A percentile compares a stretch with the other conserved stretches of the same genome.
These are phyloP conservation scores for Xerophyta viscosa DNA, from an alignment of 106 monocot genomes.

Conservation along the genomic window DNA sequence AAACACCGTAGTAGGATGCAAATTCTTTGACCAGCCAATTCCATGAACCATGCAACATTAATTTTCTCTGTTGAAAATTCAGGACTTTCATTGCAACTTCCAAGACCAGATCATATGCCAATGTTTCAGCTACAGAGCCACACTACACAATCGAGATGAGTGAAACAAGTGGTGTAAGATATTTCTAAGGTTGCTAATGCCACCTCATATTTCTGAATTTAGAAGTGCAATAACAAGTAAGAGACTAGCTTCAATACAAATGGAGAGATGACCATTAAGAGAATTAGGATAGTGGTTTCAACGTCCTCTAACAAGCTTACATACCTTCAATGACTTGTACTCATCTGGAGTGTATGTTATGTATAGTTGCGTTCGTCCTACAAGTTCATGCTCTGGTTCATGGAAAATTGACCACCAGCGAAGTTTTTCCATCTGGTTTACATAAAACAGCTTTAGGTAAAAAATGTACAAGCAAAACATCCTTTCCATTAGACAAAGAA, in stretches of 20 bases:
- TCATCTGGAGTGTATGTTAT: constrained; percentile 68
- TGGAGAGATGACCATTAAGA: too few relatives aligned
- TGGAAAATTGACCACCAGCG: constrained; percentile 84
- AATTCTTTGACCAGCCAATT: constrained; percentile 95
- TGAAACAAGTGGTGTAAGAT: too few relatives aligned
- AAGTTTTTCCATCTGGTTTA: constrained; percentile 81
- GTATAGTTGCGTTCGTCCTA: constrained; percentile 70
- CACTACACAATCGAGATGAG: constrained; percentile 38
- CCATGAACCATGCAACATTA: constrained; percentile 90
- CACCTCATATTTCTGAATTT: too few relatives aligned
- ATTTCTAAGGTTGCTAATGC: too few relatives aligned
- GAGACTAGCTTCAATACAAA: too few relatives aligned
- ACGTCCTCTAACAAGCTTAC: neutral
- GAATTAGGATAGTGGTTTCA: too few relatives aligned
- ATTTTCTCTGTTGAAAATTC: constrained; percentile 70
- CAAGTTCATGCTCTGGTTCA: constrained; percentile 94
- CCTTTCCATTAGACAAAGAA: neutral
- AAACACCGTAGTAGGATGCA: constrained; percentile 95
- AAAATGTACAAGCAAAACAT: too few relatives aligned
- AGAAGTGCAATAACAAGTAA: too few relatives aligned
- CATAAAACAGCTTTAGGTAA: too few relatives aligned
- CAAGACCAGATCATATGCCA: constrained; percentile 85
- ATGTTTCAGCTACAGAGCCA: constrained; percentile 93
- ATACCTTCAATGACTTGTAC: constrained; percentile 55
- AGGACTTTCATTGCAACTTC: constrained; percentile 97